These are phyloP conservation scores for Filobasidium floriforme DNA, from an alignment of 768 basidiomycete species.

Conservation along the genomic window DNA sequence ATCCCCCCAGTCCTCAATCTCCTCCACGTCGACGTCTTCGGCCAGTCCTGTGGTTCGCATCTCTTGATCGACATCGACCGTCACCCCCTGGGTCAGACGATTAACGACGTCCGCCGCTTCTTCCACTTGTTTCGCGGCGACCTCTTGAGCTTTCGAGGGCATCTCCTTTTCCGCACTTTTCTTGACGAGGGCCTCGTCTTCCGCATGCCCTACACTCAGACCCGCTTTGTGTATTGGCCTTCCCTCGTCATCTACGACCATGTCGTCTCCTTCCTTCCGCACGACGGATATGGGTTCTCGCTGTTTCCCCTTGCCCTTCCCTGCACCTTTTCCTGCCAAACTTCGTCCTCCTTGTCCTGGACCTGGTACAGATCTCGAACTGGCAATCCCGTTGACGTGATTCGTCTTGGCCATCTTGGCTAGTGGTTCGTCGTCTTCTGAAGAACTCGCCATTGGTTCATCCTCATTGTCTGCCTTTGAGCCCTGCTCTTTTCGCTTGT, in stretches of 20 bases:
- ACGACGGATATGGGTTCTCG: slow-evolving; percentile 20
- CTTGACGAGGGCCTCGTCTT: slow-evolving; percentile 10
- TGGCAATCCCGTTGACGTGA: slow-evolving; percentile 5
- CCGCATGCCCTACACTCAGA: neutral
- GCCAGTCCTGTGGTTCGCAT: slow-evolving; percentile 58
- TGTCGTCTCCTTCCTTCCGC: slow-evolving; percentile 15
- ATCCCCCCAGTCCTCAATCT: slow-evolving; percentile 41
- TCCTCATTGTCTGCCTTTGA: slow-evolving; percentile 8
- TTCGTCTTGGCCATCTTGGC: slow-evolving; percentile 11
- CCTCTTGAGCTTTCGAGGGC: neutral
- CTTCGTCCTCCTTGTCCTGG: slow-evolving; percentile 4
- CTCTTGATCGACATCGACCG: slow-evolving; percentile 53
- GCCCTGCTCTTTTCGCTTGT: neutral
- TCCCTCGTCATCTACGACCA: slow-evolving; percentile 22
- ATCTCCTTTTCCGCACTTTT: slow-evolving; percentile 3
- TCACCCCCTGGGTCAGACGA: slow-evolving; percentile 35
- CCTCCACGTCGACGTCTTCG: slow-evolving; percentile 23
- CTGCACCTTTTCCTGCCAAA: slow-evolving; percentile 15
- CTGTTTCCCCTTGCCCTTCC: slow-evolving; percentile 19
- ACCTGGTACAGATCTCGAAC: neutral
- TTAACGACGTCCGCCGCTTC: slow-evolving; percentile 26
- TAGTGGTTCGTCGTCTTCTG: slow-evolving; percentile 8
- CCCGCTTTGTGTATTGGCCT: slow-evolving; percentile 8
- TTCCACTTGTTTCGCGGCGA: slow-evolving; percentile 2
- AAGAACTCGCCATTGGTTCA: neutral